A percentile compares a stretch with the other conserved stretches of the same genome.
Conservation (phyloP, 352 stramenopile genomes). For the Phytophthora syringae region DNA sequence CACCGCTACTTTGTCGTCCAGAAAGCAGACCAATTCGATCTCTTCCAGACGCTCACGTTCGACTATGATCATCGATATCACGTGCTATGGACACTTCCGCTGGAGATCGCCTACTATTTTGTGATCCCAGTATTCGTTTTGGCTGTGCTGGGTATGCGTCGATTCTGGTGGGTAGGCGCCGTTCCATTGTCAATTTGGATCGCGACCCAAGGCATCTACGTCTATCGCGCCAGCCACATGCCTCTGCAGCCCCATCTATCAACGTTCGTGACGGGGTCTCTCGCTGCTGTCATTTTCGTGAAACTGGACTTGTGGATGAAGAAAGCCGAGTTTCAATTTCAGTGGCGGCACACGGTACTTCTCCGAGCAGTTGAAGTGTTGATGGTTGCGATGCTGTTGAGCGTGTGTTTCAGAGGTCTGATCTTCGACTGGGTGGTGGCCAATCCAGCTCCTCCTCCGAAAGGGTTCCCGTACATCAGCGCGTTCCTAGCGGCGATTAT, state of each 20-base stretch:
- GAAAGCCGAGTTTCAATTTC: slow-evolving; percentile 27
- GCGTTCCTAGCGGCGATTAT: slow-evolving; percentile 30
- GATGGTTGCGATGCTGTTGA: slow-evolving; percentile 36
- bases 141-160: slow-evolving; percentile 18
- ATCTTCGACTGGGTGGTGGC: slow-evolving; percentile 29
- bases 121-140: slow-evolving; percentile 44
- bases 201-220: slow-evolving; percentile 22
- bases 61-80: slow-evolving; percentile 39
- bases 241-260: slow-evolving; percentile 33
- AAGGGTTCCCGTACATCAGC: slow-evolving; percentile 28
- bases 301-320: slow-evolving; percentile 29
- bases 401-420: slow-evolving; percentile 28
- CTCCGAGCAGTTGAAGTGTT: slow-evolving; percentile 34
- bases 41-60: slow-evolving; percentile 51
- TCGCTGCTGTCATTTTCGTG: slow-evolving; percentile 38
- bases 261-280: slow-evolving; percentile 49
- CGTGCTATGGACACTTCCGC: slow-evolving; percentile 35
- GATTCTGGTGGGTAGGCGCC: slow-evolving; percentile 31
- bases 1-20: slow-evolving; percentile 35
- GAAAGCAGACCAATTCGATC: slow-evolving; percentile 21
- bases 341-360: slow-evolving; percentile 11
- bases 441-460: slow-evolving; percentile 24
- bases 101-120: slow-evolving; percentile 42
- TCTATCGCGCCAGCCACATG: slow-evolving; percentile 34
- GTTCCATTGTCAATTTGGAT: slow-evolving; percentile 30